A percentile compares a stretch with the other conserved stretches of the same genome.
Conservation (phyloP, 1,139 yeast genomes). For the Magnusiomyces suaveolens region DNA sequence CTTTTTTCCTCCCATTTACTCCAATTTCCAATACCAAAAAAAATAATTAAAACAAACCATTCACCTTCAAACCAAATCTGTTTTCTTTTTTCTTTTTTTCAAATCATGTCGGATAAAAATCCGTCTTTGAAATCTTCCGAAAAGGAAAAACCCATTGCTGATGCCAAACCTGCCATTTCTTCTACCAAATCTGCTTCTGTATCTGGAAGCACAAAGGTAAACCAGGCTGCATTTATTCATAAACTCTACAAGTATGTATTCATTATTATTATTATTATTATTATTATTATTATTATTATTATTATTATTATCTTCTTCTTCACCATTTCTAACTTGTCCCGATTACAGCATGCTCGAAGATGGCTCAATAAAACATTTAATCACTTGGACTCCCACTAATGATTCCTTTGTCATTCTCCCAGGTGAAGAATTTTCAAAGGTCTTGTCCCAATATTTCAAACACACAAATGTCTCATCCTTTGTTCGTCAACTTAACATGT, state of each 20-base stretch:
- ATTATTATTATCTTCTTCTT: slow-evolving; percentile 8
- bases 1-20: neutral
- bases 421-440: slow-evolving; percentile 39
- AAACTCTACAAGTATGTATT: slow-evolving; percentile 37
- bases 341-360: slow-evolving; percentile 49
- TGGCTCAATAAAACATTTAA: slow-evolving; percentile 41
- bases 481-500: slow-evolving; percentile 93
- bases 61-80: no score
- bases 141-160: neutral
- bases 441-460: slow-evolving; percentile 84
- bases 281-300: slow-evolving; percentile 24
- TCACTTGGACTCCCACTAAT: slow-evolving; percentile 68
- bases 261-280: neutral
- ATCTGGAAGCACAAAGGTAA: slow-evolving; percentile 27
- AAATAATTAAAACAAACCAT: no score
- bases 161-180: neutral
- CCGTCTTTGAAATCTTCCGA: neutral
- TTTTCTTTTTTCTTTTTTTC: neutral
- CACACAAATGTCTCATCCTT: slow-evolving; percentile 92
- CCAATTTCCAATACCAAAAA: no score
- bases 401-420: slow-evolving; percentile 39
- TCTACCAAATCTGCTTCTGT: slow-evolving; percentile 24
- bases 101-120: neutral
- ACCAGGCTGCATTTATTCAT: slow-evolving; percentile 50
- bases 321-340: slow-evolving; percentile 38